Conservation (phyloP, 306 rosid genomes). For the Gynostemma pentaphyllum region DNA sequence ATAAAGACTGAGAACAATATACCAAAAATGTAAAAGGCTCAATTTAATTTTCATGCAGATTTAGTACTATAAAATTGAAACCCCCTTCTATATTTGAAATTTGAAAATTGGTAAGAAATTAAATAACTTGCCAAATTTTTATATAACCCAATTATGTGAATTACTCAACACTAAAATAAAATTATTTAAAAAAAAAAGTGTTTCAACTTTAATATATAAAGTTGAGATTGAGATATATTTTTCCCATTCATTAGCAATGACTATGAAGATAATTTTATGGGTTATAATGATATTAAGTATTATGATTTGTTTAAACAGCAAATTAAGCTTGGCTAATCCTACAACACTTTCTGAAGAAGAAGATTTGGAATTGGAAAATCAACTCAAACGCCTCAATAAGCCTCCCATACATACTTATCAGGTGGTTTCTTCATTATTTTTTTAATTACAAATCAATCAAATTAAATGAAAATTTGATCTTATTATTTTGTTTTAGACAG, state of each 20-base stretch:
- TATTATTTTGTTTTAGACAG: background rate
- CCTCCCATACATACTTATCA: background rate
- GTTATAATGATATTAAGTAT: background rate
- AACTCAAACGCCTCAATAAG: background rate
- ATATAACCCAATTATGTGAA: no score
- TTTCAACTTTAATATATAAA: no score
- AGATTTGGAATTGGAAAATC: background rate
- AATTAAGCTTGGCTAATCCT: background rate
- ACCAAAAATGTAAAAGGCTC: no score
- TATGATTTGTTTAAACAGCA: background rate
- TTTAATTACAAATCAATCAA: background rate
- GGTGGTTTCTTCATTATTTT: background rate
- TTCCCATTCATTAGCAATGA: background rate
- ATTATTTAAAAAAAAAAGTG: no score
- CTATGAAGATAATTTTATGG: background rate
- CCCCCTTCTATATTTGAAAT: no score
- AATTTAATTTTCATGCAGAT: no score
- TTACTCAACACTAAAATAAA: no score
- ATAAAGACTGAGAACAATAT: no score
- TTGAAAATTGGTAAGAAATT: no score
- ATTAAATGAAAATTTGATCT: background rate
- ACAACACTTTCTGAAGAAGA: background rate
- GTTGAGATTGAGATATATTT: no score
- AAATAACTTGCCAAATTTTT: no score
- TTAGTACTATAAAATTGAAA: no score